These are phyloP conservation scores for Extremus antarcticus DNA, from an alignment of 495 filamentous ascomycete genomes.

Conservation along the genomic window DNA sequence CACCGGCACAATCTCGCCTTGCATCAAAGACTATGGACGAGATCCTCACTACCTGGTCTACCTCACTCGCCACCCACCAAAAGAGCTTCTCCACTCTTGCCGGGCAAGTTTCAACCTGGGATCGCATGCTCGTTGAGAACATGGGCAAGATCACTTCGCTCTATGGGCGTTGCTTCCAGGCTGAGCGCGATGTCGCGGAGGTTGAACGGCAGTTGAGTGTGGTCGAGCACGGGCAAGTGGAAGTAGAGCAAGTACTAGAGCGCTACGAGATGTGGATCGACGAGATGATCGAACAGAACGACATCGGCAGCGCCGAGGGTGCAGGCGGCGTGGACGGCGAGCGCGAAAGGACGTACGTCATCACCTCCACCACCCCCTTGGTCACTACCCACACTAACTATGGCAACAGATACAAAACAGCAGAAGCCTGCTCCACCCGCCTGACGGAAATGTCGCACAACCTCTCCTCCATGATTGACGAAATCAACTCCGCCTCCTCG, in stretches of 20 bases:
- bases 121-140: slow-evolving; percentile 81
- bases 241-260: slow-evolving; percentile 72
- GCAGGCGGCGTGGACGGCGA: slow-evolving; percentile 83
- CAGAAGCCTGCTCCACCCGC: slow-evolving; percentile 16
- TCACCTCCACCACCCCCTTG: slow-evolving; percentile 21
- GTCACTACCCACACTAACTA: neutral
- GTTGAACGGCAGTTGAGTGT: slow-evolving; percentile 79
- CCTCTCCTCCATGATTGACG: slow-evolving; percentile 93
- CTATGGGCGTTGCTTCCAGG: slow-evolving; percentile 76
- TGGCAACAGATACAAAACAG: slow-evolving; percentile 26
- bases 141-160: slow-evolving; percentile 84
- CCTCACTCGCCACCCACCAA: slow-evolving; percentile 88
- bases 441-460: slow-evolving; percentile 53
- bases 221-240: slow-evolving; percentile 86
- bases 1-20: slow-evolving; percentile 69
- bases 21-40: slow-evolving; percentile 99
- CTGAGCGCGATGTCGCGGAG: slow-evolving; percentile 78
- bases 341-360: slow-evolving; percentile 65
- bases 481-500: slow-evolving; percentile 80
- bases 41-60: slow-evolving; percentile 96
- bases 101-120: slow-evolving; percentile 77
- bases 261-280: slow-evolving; percentile 85
- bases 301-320: slow-evolving; percentile 24
- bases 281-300: slow-evolving; percentile 51
- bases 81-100: slow-evolving; percentile 90